A percentile compares a stretch with the other conserved stretches of the same genome.
phyloP scores from a whole-genome alignment of 192 early-diverging fungal genomes.

The Coemansia sp. region DNA sequence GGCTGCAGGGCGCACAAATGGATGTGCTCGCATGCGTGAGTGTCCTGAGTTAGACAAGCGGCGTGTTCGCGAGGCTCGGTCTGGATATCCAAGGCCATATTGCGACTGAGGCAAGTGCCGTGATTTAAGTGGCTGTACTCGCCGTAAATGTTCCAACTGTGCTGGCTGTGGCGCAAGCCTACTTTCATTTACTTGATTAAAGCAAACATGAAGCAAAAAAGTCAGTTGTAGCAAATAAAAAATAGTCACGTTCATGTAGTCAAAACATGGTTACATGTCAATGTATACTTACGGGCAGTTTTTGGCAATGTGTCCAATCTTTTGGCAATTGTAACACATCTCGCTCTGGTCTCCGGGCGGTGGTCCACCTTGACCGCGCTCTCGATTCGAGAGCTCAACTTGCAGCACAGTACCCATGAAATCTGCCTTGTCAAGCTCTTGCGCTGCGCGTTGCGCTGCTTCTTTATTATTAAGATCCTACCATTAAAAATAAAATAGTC shows the following conservation, averaged over 20 bases:
- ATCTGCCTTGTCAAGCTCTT: constrained; percentile 20
- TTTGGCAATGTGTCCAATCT: constrained; percentile 40
- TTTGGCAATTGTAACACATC: constrained; percentile 35
- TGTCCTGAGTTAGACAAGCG: too few relatives aligned
- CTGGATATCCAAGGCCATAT: too few relatives aligned
- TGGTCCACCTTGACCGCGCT: constrained; percentile 26
- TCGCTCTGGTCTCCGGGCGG: constrained; percentile 36
- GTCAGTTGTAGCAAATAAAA: neutral
- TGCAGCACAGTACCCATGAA: constrained; percentile 22
- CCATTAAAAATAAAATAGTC: too few relatives aligned
- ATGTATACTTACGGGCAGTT: constrained; percentile 40
- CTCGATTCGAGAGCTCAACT: constrained; percentile 42
- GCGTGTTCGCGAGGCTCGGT: too few relatives aligned
- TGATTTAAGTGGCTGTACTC: too few relatives aligned
- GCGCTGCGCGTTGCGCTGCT: constrained; percentile 15
- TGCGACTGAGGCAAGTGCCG: too few relatives aligned
- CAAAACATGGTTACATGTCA: neutral
- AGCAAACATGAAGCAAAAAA: too few relatives aligned
- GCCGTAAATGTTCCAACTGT: too few relatives aligned
- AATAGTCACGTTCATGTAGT: neutral
- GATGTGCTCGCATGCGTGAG: too few relatives aligned
- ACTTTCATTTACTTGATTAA: too few relatives aligned
- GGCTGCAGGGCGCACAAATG: too few relatives aligned
- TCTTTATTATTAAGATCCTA: constrained; percentile 28
- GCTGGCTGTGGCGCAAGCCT: too few relatives aligned